Conservation (phyloP, 306 rosid species). For the Rosa lucieae region DNA sequence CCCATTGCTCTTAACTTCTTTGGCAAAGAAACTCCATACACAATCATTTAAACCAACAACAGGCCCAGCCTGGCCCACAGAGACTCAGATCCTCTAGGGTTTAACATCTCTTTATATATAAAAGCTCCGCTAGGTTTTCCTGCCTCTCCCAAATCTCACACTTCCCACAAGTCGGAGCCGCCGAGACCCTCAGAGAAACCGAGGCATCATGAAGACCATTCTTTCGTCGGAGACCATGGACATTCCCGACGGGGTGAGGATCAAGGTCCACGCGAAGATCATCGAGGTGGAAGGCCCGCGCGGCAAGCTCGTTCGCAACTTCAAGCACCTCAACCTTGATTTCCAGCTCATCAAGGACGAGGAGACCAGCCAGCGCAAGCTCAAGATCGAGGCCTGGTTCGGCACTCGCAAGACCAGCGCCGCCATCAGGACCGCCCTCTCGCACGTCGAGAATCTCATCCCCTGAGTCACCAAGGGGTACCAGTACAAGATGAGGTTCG, state of each 20-base stretch:
- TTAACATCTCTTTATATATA: slow-evolving; percentile 3
- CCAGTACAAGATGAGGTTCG: slow-evolving; percentile 85
- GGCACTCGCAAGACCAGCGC: slow-evolving; percentile 75
- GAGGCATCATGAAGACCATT: slow-evolving; percentile 54
- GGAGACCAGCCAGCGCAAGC: slow-evolving; percentile 53
- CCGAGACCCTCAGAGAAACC: too few relatives aligned
- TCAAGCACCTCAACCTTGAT: slow-evolving; percentile 70
- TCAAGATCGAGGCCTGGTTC: slow-evolving; percentile 70
- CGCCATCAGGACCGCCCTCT: slow-evolving; percentile 78
- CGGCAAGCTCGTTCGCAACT: slow-evolving; percentile 64
- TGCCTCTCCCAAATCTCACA: background rate
- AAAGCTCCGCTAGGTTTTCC: background rate
- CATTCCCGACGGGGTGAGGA: slow-evolving; percentile 70
- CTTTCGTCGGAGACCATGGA: slow-evolving; percentile 71
- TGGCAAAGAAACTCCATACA: too few relatives aligned
- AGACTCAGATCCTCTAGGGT: background rate
- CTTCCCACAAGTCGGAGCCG: background rate
- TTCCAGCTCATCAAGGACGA: slow-evolving; percentile 70
- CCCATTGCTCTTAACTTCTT: too few relatives aligned
- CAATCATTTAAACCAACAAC: background rate
- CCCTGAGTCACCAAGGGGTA: slow-evolving; percentile 84
- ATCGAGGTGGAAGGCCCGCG: slow-evolving; percentile 85
- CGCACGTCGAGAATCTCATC: slow-evolving; percentile 72
- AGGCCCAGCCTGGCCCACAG: background rate
- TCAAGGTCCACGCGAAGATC: slow-evolving; percentile 74